Conservation (phyloP, 345 rosid species). For the Bretschneidera sinensis region DNA sequence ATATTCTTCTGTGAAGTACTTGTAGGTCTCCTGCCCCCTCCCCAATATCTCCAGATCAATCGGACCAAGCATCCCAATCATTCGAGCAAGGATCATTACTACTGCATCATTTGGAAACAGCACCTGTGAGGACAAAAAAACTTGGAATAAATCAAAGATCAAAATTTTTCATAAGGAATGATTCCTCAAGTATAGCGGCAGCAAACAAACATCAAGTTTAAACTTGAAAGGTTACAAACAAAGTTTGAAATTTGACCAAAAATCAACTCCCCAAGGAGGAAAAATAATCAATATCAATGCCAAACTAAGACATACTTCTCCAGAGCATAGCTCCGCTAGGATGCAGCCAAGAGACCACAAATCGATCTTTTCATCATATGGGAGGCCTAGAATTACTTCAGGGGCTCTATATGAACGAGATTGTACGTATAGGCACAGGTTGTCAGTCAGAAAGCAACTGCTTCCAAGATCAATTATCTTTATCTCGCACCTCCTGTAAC, state of each 20-base stretch:
- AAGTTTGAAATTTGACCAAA: background rate
- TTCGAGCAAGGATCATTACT: slow-evolving; percentile 72
- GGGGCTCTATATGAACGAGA: slow-evolving; percentile 98
- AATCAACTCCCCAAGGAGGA: background rate
- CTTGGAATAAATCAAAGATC: background rate
- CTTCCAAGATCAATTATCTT: slow-evolving; percentile 98
- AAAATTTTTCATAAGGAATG: slow-evolving; percentile 2
- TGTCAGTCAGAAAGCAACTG: slow-evolving; percentile 86
- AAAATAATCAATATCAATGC: background rate
- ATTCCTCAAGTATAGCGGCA: background rate
- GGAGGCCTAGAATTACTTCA: slow-evolving; percentile 89
- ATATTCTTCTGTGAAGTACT: slow-evolving; percentile 79
- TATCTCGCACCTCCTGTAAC: slow-evolving; percentile 68
- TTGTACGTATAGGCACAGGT: slow-evolving; percentile 78
- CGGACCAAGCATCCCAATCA: slow-evolving; percentile 74
- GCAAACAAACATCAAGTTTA: background rate
- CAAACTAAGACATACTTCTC: slow-evolving; percentile 53
- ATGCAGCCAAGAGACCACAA: slow-evolving; percentile 97
- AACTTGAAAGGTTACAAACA: slow-evolving; percentile 1
- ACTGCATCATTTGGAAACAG: slow-evolving; percentile 78
- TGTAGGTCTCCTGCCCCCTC: slow-evolving; percentile 68
- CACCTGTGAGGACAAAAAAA: slow-evolving; percentile 44
- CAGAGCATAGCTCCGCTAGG: slow-evolving; percentile 85
- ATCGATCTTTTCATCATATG: slow-evolving; percentile 86
- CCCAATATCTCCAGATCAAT: slow-evolving; percentile 75